phyloP scores from a whole-genome alignment of 2,329 filamentous ascomycete species.

The Stylonectria norvegica region DNA sequence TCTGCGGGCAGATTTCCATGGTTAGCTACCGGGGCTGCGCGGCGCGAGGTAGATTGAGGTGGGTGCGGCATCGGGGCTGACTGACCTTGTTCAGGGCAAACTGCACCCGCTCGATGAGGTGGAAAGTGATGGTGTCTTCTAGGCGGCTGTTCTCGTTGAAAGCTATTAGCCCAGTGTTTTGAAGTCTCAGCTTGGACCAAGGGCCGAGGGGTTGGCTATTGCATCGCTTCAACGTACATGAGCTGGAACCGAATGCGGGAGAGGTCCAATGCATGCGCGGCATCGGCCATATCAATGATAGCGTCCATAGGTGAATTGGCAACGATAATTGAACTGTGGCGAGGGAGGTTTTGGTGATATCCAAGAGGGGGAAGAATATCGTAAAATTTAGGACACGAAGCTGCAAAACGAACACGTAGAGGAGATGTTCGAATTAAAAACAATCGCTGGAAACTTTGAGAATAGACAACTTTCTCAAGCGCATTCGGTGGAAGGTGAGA shows the following conservation, averaged over 20 bases:
- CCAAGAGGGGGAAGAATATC: no score
- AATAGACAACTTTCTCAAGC: no score
- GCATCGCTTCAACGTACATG: constrained; percentile 70
- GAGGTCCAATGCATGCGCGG: constrained; percentile 81
- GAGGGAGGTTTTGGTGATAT: neutral
- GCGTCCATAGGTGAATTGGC: constrained; percentile 66
- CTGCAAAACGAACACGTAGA: no score
- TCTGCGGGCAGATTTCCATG: constrained; percentile 35
- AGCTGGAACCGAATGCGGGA: constrained; percentile 89
- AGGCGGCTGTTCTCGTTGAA: constrained; percentile 68
- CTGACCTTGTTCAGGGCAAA: constrained; percentile 74
- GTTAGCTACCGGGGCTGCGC: constrained; percentile 3
- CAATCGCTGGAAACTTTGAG: no score
- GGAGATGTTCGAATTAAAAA: no score
- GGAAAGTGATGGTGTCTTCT: constrained; percentile 96
- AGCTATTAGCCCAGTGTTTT: no score
- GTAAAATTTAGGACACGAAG: no score
- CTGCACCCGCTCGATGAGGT: constrained; percentile 96
- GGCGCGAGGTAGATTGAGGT: constrained; percentile 10
- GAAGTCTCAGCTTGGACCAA: neutral
- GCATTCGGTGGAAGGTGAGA: no score
- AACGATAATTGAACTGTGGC: constrained; percentile 5
- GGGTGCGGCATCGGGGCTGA: constrained; percentile 5
- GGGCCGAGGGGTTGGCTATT: neutral
- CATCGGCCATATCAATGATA: constrained; percentile 82